A percentile compares a stretch with the other conserved stretches of the same genome.
Conservation (phyloP, 495 filamentous ascomycete species). For the Paragyromitra xinjiangensis region DNA sequence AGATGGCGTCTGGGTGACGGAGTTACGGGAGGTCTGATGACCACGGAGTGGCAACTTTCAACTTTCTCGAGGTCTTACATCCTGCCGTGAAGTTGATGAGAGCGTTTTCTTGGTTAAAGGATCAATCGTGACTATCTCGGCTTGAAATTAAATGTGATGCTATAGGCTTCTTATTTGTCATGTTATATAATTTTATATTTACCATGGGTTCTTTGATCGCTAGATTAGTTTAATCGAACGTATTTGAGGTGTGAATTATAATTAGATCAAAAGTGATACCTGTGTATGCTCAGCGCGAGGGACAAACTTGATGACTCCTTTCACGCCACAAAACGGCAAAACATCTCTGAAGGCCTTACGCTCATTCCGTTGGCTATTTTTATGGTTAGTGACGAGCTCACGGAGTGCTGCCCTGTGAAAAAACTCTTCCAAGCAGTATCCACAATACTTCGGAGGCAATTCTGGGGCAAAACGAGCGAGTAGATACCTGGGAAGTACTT, state of each 20-base stretch:
- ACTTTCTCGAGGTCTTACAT: conserved; percentile 9
- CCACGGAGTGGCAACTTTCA: conserved; percentile 26
- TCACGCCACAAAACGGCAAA: conserved; percentile 15
- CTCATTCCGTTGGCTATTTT: conserved; percentile 23
- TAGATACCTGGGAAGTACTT: not conserved
- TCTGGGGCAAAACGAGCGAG: not conserved
- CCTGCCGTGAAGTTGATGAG: conserved; percentile 3
- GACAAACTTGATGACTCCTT: conserved; percentile 17
- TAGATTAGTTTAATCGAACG: not conserved
- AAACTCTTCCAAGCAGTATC: not conserved
- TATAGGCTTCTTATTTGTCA: conserved; percentile 16
- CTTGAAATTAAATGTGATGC: not conserved
- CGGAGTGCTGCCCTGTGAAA: not conserved
- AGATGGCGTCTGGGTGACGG: conserved; percentile 25
- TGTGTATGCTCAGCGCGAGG: not conserved
- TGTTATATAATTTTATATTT: not conserved
- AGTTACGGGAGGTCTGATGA: conserved; percentile 42
- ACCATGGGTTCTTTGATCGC: not conserved
- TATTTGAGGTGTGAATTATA: not conserved
- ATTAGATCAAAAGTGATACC: not conserved
- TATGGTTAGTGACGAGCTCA: not conserved
- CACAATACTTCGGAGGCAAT: not conserved
- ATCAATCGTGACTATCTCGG: not conserved
- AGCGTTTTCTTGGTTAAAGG: not conserved
- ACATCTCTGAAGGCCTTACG: conserved; percentile 18